Percentiles rank a stretch among this genome's conserved stretches.
phyloP scores from a whole-genome alignment of 306 rosid genomes.

The Rosa persica region DNA sequence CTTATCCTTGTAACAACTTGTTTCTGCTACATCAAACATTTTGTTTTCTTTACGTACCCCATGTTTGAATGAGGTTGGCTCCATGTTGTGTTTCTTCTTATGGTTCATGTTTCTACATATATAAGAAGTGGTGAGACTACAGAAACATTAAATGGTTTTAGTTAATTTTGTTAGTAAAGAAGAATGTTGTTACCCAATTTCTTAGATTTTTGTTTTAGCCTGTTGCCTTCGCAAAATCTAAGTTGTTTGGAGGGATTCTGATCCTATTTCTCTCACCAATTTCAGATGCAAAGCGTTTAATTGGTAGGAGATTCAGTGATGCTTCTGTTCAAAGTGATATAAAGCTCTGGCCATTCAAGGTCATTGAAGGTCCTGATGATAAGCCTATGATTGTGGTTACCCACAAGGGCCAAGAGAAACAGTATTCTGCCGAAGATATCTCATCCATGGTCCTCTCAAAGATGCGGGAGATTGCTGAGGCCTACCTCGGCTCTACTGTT shows the following conservation, averaged over 20 bases:
- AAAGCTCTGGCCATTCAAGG: not conserved
- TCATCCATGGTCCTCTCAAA: not conserved
- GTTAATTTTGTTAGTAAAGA: not conserved
- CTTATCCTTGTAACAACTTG: not conserved
- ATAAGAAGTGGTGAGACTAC: not conserved
- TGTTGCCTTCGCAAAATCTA: not conserved
- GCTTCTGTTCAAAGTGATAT: conserved; percentile 3
- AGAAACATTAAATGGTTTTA: not conserved
- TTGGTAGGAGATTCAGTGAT: conserved; percentile 7
- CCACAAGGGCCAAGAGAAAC: not conserved
- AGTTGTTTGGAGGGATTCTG: not conserved
- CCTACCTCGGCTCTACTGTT: not conserved
- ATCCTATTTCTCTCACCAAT: too few relatives aligned
- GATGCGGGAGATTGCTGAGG: not conserved
- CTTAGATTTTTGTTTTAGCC: not conserved
- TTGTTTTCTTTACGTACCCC: not conserved
- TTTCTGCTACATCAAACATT: not conserved
- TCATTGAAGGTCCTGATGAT: not conserved
- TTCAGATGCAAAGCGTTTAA: not conserved
- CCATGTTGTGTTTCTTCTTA: not conserved
- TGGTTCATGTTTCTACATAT: not conserved
- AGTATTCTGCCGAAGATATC: conserved; percentile 3
- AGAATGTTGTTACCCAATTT: not conserved
- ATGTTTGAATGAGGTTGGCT: not conserved
- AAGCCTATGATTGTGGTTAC: conserved; percentile 14